These are phyloP conservation scores for Physcomitrium patens DNA, from an alignment of 225 moss, liverwort and hornwort genomes.

Conservation along the genomic window DNA sequence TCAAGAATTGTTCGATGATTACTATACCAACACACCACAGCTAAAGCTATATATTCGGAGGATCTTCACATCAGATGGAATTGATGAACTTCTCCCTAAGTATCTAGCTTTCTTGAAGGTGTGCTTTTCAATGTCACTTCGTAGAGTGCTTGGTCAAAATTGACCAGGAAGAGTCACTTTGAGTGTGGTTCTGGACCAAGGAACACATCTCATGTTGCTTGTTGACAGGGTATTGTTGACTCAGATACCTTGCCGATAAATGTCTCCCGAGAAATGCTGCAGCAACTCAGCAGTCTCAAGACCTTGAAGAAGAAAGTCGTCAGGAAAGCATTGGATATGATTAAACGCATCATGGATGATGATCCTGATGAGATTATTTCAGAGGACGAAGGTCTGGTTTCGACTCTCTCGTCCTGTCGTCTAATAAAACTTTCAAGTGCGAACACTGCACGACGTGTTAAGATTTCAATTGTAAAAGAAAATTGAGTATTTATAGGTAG, in stretches of 20 bases:
- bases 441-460: neutral
- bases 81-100: constrained; percentile 83
- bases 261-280: constrained; percentile 92
- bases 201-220: neutral
- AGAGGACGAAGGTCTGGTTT: constrained; percentile 33
- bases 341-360: constrained; percentile 68
- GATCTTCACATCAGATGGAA: constrained; percentile 84
- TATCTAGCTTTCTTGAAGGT: constrained; percentile 87
- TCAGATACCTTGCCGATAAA: constrained; percentile 78
- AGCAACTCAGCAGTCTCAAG: constrained; percentile 67
- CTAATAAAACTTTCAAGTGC: neutral
- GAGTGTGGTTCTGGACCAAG: neutral
- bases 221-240: constrained; percentile 76
- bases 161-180: neutral
- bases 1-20: constrained; percentile 77
- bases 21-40: constrained; percentile 70
- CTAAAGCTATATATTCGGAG: constrained; percentile 77
- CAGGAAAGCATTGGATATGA: constrained; percentile 87
- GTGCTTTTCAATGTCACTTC: neutral
- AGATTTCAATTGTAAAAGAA: neutral
- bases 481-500: neutral
- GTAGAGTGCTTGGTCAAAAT: neutral
- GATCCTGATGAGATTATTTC: constrained; percentile 65
- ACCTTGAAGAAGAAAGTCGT: constrained; percentile 88
- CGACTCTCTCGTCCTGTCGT: neutral